A percentile compares a stretch with the other conserved stretches of the same genome.
phyloP scores from a whole-genome alignment of 495 filamentous ascomycete species.

The Articulospora tetracladia region DNA sequence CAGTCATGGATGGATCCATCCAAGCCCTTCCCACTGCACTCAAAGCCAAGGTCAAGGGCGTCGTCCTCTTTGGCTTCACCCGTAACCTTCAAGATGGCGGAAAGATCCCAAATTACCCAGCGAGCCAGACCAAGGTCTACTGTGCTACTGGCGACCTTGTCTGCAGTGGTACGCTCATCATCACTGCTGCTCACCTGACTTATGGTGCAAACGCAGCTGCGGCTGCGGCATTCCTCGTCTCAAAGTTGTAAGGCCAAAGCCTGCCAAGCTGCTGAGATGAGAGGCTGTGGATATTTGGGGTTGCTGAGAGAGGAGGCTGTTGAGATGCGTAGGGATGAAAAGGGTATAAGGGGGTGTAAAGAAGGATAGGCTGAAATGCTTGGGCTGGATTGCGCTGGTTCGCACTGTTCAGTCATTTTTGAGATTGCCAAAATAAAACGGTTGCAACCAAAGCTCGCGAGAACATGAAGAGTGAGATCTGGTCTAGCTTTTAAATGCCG shows the following conservation, averaged over 20 bases:
- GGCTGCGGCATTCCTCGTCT: constrained; percentile 28
- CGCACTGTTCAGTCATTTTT: neutral
- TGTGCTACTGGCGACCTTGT: constrained; percentile 49
- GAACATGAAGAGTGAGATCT: too few species aligned
- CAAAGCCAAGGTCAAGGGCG: constrained; percentile 45
- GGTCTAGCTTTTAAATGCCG: too few species aligned
- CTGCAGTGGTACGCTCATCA: constrained; percentile 47
- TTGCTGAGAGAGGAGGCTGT: too few species aligned
- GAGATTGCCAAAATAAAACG: neutral
- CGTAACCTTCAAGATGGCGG: constrained; percentile 50
- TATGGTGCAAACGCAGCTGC: constrained; percentile 33
- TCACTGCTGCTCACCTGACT: constrained; percentile 41
- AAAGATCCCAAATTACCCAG: constrained; percentile 42
- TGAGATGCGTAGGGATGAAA: neutral
- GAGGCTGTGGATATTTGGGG: neutral
- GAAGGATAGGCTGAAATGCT: neutral
- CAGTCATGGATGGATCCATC: constrained; percentile 47
- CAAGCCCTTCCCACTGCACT: constrained; percentile 36
- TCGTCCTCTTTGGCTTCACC: constrained; percentile 52
- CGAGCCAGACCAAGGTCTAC: constrained; percentile 41
- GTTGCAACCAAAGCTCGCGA: neutral
- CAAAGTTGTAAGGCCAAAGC: neutral
- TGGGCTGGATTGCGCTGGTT: neutral
- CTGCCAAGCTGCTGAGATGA: neutral
- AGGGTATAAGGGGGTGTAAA: neutral